Conservation (phyloP, 164 flowering plant species). For the Santalum album region DNA sequence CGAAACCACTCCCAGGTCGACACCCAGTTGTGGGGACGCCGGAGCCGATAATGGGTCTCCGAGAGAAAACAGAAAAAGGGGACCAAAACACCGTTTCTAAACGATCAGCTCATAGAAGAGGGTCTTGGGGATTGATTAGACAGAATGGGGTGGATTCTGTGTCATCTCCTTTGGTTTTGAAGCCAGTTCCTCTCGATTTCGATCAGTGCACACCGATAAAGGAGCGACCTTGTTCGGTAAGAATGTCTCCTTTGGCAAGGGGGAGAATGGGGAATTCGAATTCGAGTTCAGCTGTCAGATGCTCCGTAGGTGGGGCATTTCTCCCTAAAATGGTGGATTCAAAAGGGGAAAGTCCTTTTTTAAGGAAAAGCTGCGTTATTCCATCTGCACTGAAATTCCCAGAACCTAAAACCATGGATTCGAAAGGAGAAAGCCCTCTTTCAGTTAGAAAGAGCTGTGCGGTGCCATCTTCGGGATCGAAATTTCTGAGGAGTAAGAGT, state of each 20-base stretch:
- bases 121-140: slow-evolving; percentile 59
- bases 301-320: slow-evolving; percentile 51
- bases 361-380: slow-evolving; percentile 1
- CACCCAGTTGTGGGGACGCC: slow-evolving; percentile 93
- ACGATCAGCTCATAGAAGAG: slow-evolving; percentile 38
- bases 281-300: slow-evolving; percentile 20
- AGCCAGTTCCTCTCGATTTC: slow-evolving; percentile 62
- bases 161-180: slow-evolving; percentile 40
- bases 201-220: slow-evolving; percentile 69
- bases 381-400: neutral
- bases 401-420: slow-evolving; percentile 16
- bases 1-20: slow-evolving; percentile 79
- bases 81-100: slow-evolving; percentile 17
- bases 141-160: slow-evolving; percentile 20
- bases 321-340: slow-evolving; percentile 32
- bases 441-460: slow-evolving; percentile 56
- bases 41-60: slow-evolving; percentile 70
- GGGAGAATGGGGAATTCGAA: slow-evolving; percentile 21
- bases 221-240: too few relatives aligned
- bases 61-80: slow-evolving; percentile 37
- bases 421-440: slow-evolving; percentile 47
- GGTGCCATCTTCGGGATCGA: slow-evolving; percentile 29
- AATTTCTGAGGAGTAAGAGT: slow-evolving; percentile 74
- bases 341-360: neutral
- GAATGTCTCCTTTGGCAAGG: slow-evolving; percentile 36